Evolutionary conservation across 2,329 filamentous ascomycete genomes (phyloP), one percentile per base, ranked within the genome.

Genomic region (Chrysosphaeria jannelii): DNA sequence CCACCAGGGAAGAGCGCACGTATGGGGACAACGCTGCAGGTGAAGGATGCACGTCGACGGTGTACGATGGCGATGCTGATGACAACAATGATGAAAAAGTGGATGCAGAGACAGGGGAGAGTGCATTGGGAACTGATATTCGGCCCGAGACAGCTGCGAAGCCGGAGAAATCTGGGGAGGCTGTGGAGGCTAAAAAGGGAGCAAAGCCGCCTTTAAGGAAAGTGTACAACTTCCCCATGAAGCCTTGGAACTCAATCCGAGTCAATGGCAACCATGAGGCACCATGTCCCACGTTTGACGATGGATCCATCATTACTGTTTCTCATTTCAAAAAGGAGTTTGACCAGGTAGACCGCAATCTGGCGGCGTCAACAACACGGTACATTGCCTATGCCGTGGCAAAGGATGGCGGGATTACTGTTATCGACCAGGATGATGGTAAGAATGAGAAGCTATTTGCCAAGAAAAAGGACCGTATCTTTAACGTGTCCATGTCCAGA

Each of bases 251-350:
- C 32, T 71, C 79, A 11, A 85, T 97, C 38, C 65, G 61, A 8
- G 59, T 93, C 35, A 51, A 62, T 39, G 48, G 58, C 31, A 44
- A 53, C 29, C 45, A 53, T 28, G 44, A 56, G 9, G 51, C 62
- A 28, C 42, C 53, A 13, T 56, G 59, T 10, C 54, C 67, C 4
- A 46, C 53, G 23, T 67, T 93, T 41, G 10, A 20, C 27, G 70
- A 81, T 33, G 16, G 16, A 7, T 59, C 68, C 20, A 66, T 90
- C 35, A 72, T 90, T 52, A 76, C 90, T 35, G 85, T 97, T 39
- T 81, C 85, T 24, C 64, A 78, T 27, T 55, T 93, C 31, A 90
- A 90, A 55, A 93, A 93, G 48, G 78, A 90, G 5, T 93, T 93
- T 36, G 85, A 97, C 38, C 85, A 93, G 46, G 68, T 91, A 30